Percentiles rank a stretch among this genome's conserved stretches.
phyloP scores from a whole-genome alignment of 176 grass and related monocot genomes.

The Lolium rigidum region DNA sequence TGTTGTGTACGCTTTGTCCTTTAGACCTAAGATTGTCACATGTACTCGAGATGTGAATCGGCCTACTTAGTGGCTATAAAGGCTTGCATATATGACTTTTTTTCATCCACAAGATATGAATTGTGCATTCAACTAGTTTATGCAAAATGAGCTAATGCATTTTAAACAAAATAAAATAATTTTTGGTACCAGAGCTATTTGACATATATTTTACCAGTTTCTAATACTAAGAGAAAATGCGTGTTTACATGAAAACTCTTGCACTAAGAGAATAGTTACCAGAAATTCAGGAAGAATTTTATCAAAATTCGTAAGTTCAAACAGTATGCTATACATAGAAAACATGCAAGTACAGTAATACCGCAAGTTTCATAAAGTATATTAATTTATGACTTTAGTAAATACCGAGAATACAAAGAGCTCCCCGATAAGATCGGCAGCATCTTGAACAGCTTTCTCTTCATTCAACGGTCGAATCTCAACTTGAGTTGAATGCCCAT shows the following conservation, averaged over 20 bases:
- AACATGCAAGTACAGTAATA: background rate
- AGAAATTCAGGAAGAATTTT: background rate
- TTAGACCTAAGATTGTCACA: too few relatives aligned
- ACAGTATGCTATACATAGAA: conserved; percentile 2
- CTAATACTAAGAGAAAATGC: background rate
- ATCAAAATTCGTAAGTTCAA: background rate
- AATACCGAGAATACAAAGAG: conserved; percentile 78
- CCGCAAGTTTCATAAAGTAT: background rate
- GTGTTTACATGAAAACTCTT: background rate
- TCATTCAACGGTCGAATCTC: conserved; percentile 70
- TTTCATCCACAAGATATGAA: background rate
- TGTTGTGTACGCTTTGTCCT: too few relatives aligned
- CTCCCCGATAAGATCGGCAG: conserved; percentile 78
- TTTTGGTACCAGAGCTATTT: background rate
- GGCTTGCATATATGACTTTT: background rate
- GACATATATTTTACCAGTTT: background rate
- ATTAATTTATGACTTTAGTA: conserved; percentile 23
- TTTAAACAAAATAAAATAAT: conserved; percentile 7
- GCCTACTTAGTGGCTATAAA: too few relatives aligned
- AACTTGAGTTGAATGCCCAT: conserved; percentile 68
- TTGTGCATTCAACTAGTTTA: background rate
- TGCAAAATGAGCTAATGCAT: background rate
- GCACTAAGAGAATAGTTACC: conserved; percentile 3
- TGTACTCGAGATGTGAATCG: too few relatives aligned
- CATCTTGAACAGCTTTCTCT: conserved; percentile 85